Evolutionary conservation across 2,329 filamentous ascomycete genomes (phyloP).

Genomic region (Teratosphaeria pseudoeucalypti): DNA sequence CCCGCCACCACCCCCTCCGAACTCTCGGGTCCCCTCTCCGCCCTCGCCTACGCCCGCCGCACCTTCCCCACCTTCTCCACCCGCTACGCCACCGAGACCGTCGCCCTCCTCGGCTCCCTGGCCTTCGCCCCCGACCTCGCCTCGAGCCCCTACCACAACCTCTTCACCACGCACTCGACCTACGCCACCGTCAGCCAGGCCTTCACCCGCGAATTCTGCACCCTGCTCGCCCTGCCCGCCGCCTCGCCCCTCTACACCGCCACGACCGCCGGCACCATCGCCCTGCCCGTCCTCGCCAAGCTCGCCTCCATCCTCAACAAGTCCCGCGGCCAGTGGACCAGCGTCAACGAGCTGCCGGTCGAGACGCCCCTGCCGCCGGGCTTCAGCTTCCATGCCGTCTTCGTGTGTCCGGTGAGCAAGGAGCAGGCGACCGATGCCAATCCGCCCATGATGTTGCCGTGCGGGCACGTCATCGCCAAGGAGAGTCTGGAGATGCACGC

Average conservation of each 20-base stretch:
- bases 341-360: slow-evolving; percentile 72
- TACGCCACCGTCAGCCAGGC: slow-evolving; percentile 79
- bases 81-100: slow-evolving; percentile 68
- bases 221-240: slow-evolving; percentile 75
- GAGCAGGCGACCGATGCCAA: slow-evolving; percentile 90
- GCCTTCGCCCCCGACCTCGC: slow-evolving; percentile 65
- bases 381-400: slow-evolving; percentile 83
- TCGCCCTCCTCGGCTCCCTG: slow-evolving; percentile 71
- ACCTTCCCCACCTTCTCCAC: slow-evolving; percentile 66
- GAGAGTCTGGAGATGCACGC: slow-evolving; percentile 72
- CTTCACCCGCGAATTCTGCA: slow-evolving; percentile 78
- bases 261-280: slow-evolving; percentile 83
- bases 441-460: slow-evolving; percentile 93
- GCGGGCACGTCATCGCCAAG: slow-evolving; percentile 83
- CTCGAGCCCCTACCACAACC: slow-evolving; percentile 65
- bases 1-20: not conserved
- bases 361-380: slow-evolving; percentile 55
- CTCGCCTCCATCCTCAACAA: slow-evolving; percentile 78
- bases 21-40: slow-evolving; percentile 50
- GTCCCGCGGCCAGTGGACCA: slow-evolving; percentile 91
- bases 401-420: slow-evolving; percentile 94
- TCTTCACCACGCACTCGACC: slow-evolving; percentile 64
- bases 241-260: slow-evolving; percentile 90
- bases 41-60: slow-evolving; percentile 63
- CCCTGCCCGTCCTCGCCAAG: slow-evolving; percentile 79